These are phyloP conservation scores for Pseudozyma pruni DNA, from an alignment of 1,284 basidiomycete species.

Conservation along the genomic window DNA sequence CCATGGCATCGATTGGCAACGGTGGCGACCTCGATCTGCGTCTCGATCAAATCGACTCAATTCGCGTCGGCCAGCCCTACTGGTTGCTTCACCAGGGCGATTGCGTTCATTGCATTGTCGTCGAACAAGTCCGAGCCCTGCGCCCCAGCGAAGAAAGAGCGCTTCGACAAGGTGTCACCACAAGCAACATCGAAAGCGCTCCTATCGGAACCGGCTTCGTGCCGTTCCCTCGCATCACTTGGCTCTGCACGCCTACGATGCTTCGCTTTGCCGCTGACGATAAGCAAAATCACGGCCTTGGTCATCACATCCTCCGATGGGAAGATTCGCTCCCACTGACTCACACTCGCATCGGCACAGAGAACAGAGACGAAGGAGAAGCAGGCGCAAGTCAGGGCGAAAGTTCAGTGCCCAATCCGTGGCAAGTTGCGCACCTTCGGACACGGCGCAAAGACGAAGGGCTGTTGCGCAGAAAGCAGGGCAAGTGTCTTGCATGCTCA, in stretches of 20 bases:
- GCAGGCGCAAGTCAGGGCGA: not conserved
- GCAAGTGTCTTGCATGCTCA: conserved; percentile 41
- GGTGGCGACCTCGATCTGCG: conserved; percentile 20
- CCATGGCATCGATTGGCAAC: conserved; percentile 5
- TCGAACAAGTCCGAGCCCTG: conserved; percentile 36
- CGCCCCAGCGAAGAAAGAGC: conserved; percentile 25
- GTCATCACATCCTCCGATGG: conserved; percentile 36
- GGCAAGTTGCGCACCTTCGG: conserved; percentile 14
- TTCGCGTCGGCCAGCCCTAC: conserved; percentile 41
- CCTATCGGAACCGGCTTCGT: conserved; percentile 1
- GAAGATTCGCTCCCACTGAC: conserved; percentile 7
- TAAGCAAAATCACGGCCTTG: conserved; percentile 34
- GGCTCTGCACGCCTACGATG: conserved; percentile 40
- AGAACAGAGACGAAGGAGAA: not conserved
- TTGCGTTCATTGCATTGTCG: conserved; percentile 36
- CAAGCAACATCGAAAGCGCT: conserved; percentile 5
- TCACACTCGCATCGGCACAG: not conserved
- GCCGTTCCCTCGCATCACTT: conserved; percentile 33
- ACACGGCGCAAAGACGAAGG: conserved; percentile 31
- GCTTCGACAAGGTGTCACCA: not conserved
- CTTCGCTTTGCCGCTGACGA: conserved; percentile 36
- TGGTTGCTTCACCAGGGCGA: conserved; percentile 49
- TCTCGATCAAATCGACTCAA: conserved; percentile 17
- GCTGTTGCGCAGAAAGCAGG: conserved; percentile 28
- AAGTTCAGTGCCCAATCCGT: not conserved